phyloP scores from a whole-genome alignment of 2,329 filamentous ascomycete genomes.

The Bipolaris bicolor region DNA sequence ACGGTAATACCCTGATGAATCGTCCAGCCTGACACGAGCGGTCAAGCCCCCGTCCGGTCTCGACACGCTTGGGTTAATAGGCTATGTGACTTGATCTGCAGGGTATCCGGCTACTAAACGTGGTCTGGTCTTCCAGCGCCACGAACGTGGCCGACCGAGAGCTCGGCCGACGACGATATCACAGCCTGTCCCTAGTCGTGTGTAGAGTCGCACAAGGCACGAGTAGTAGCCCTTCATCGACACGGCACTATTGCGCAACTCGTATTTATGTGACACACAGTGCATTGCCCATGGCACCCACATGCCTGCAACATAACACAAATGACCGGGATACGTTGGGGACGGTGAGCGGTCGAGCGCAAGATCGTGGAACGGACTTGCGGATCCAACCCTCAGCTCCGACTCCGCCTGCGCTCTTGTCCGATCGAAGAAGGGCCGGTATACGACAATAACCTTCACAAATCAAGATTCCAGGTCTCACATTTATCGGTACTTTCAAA shows the following conservation, averaged over 20 bases:
- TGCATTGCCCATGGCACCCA: neutral
- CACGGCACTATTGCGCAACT: neutral
- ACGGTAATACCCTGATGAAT: neutral
- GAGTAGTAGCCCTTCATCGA: neutral
- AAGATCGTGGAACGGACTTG: neutral
- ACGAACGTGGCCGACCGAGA: slow-evolving; percentile 2
- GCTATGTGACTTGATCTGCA: slow-evolving; percentile 10
- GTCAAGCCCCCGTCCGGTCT: neutral
- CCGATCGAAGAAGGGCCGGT: neutral
- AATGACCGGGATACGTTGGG: neutral
- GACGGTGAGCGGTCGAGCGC: neutral
- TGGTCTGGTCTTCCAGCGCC: slow-evolving; percentile 2
- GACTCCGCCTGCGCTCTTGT: neutral
- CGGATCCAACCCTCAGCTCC: neutral
- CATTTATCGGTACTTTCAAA: no score
- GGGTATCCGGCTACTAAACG: slow-evolving; percentile 4
- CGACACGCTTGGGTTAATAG: neutral
- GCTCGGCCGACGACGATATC: slow-evolving; percentile 2
- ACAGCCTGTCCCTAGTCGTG: neutral
- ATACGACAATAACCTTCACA: neutral
- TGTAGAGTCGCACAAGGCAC: neutral
- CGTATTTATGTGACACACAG: neutral
- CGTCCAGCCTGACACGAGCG: neutral
- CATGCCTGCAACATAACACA: neutral
- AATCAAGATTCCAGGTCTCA: neutral